These are phyloP conservation scores for Linanthus parryae DNA, from an alignment of 148 eudicot genomes.

Conservation along the genomic window DNA sequence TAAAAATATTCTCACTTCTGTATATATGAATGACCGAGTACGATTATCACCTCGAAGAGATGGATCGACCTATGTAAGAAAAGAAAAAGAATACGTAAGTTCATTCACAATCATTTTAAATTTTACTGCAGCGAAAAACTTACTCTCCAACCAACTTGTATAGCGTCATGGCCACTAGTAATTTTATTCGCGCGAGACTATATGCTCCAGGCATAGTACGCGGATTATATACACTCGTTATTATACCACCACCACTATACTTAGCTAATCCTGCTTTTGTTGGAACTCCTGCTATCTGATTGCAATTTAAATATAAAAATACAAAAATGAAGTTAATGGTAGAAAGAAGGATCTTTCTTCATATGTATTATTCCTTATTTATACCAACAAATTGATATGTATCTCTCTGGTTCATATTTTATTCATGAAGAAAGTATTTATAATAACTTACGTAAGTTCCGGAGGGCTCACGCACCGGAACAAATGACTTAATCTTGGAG, in stretches of 20 bases:
- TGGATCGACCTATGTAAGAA: background rate
- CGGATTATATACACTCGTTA: background rate
- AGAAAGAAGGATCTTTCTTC: too few species aligned
- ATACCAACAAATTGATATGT: too few species aligned
- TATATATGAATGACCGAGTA: background rate
- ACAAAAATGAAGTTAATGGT: too few species aligned
- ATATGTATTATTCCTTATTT: background rate
- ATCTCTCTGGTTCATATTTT: too few species aligned
- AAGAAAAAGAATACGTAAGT: background rate
- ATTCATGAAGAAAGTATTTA: too few species aligned
- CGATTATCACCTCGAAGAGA: background rate
- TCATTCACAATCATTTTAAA: background rate
- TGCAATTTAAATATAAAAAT: background rate
- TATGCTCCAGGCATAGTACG: background rate
- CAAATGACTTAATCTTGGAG: background rate
- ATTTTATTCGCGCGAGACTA: background rate
- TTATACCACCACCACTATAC: background rate
- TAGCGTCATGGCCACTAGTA: background rate
- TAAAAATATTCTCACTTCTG: background rate
- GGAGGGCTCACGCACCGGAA: background rate
- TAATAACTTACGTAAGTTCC: background rate
- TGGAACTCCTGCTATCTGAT: background rate
- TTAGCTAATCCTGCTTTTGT: too few species aligned
- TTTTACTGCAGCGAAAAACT: background rate
- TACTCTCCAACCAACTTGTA: slow-evolving; percentile 6